phyloP scores from a whole-genome alignment of 306 rosid genomes.

The Corylus heterophylla region DNA sequence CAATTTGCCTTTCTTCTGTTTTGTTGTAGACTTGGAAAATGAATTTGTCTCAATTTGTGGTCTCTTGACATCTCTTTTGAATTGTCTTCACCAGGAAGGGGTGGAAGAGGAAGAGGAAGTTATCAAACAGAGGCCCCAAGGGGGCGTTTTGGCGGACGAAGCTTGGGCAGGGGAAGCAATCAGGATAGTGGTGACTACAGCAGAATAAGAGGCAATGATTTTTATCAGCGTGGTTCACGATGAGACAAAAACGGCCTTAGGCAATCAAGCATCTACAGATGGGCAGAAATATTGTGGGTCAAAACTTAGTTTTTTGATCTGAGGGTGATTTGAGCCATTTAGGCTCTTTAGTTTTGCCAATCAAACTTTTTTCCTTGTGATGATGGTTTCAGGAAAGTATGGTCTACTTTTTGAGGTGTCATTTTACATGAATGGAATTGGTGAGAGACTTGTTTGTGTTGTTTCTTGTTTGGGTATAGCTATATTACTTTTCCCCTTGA shows the following conservation, averaged over 20 bases:
- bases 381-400: conserved; percentile 36
- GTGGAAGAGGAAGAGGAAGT: conserved; percentile 78
- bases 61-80: conserved; percentile 19
- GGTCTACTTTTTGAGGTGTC: conserved; percentile 43
- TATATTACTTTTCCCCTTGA: conserved; percentile 49
- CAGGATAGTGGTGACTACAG: conserved; percentile 59
- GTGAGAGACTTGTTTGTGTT: conserved; percentile 39
- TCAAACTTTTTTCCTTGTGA: conserved; percentile 35
- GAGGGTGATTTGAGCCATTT: conserved; percentile 38
- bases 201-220: conserved; percentile 72
- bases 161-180: conserved; percentile 61
- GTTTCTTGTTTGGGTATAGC: conserved; percentile 37
- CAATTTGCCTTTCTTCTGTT: neutral
- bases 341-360: conserved; percentile 13
- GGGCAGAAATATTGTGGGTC: conserved; percentile 14
- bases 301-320: conserved; percentile 25
- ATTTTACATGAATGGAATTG: conserved; percentile 30
- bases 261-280: conserved; percentile 7
- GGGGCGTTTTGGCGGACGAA: conserved; percentile 71
- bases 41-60: neutral
- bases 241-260: conserved; percentile 25
- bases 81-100: conserved; percentile 59
- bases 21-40: neutral
- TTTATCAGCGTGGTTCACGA: conserved; percentile 67
- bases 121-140: conserved; percentile 69